phyloP scores from a whole-genome alignment of 1,139 yeast genomes.

The Pichia sorboxylosa region DNA sequence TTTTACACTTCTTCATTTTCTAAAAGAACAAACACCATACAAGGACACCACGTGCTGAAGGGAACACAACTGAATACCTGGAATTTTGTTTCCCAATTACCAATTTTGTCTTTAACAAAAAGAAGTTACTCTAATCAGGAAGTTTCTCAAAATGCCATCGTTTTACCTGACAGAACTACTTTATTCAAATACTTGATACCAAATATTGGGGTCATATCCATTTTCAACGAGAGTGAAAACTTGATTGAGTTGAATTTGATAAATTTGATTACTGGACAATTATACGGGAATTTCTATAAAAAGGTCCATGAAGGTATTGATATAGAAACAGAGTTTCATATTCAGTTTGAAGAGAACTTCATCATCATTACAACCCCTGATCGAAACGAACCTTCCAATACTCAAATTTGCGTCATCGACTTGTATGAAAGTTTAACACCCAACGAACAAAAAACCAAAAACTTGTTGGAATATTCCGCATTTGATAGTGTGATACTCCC shows the following conservation, averaged over 20 bases:
- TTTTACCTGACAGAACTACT: slow-evolving; percentile 61
- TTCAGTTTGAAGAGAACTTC: slow-evolving; percentile 78
- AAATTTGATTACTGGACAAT: slow-evolving; percentile 60
- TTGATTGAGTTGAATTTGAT: slow-evolving; percentile 39
- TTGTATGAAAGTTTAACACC: slow-evolving; percentile 55
- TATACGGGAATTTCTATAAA: slow-evolving; percentile 28
- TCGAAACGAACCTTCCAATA: slow-evolving; percentile 36
- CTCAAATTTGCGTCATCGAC: slow-evolving; percentile 63
- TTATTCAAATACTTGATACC: slow-evolving; percentile 79
- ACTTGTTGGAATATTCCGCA: slow-evolving; percentile 21
- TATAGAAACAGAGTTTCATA: slow-evolving; percentile 26
- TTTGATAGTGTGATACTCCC: slow-evolving; percentile 24
- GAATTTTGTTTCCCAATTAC: slow-evolving; percentile 6
- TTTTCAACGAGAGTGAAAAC: slow-evolving; percentile 27
- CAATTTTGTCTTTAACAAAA: slow-evolving; percentile 26
- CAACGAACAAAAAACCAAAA: slow-evolving; percentile 26
- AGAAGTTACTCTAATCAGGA: slow-evolving; percentile 33
- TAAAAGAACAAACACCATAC: slow-evolving; percentile 4
- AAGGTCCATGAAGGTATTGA: not conserved
- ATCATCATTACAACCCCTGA: slow-evolving; percentile 48
- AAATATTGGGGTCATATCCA: slow-evolving; percentile 46
- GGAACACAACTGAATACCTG: slow-evolving; percentile 11
- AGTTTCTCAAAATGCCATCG: slow-evolving; percentile 58
- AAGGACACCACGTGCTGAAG: slow-evolving; percentile 10
- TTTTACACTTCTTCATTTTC: slow-evolving; percentile 9